These are phyloP conservation scores for Coemansia sp. DNA, from an alignment of 192 early-diverging fungal genomes.

Conservation along the genomic window DNA sequence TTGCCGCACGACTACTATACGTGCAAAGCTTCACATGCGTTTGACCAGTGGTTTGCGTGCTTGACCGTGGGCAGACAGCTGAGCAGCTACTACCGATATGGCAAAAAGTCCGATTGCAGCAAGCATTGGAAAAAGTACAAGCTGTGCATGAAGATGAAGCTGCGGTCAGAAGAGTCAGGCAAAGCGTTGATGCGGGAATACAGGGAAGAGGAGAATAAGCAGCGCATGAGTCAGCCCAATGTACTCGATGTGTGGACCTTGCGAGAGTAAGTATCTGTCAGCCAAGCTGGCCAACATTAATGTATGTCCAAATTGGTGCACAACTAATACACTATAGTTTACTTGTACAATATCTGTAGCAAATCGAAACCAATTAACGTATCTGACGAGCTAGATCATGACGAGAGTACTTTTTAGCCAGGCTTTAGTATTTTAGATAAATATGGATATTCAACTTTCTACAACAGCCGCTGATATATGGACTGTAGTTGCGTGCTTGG, in stretches of 20 bases:
- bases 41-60: constrained; percentile 51
- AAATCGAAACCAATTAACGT: not conserved
- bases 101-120: constrained; percentile 37
- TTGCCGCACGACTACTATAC: constrained; percentile 27
- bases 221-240: constrained; percentile 29
- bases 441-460: not conserved
- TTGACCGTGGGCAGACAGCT: constrained; percentile 51
- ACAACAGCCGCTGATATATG: not conserved
- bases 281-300: not conserved
- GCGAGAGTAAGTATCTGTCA: constrained; percentile 19
- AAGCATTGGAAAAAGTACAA: constrained; percentile 45
- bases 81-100: constrained; percentile 54
- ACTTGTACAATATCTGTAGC: not conserved
- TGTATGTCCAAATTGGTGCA: not conserved
- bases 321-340: not conserved
- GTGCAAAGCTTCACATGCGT: constrained; percentile 49
- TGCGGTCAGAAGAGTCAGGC: constrained; percentile 34
- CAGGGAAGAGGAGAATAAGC: constrained; percentile 21
- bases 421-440: not conserved
- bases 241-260: constrained; percentile 49
- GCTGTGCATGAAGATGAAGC: constrained; percentile 46
- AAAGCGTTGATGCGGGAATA: constrained; percentile 36
- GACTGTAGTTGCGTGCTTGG: not conserved
- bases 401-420: too few species aligned
- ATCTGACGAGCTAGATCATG: not conserved